Evolutionary conservation across 1,284 basidiomycete genomes (phyloP).

Genomic region (Fistulinella cinereoalba): DNA sequence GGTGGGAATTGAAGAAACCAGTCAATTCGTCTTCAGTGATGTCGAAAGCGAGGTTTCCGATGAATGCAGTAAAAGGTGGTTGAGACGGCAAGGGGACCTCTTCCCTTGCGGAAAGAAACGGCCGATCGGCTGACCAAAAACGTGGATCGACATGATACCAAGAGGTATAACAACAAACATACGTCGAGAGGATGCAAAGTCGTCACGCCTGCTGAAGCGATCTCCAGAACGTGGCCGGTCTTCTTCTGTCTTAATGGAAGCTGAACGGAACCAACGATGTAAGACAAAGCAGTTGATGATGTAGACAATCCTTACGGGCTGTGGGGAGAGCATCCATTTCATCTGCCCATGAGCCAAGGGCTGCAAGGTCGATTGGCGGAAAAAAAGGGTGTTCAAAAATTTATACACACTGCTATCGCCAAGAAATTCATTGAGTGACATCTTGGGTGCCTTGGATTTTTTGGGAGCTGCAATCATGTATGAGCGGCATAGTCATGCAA

Average conservation of each 20-base stretch:
- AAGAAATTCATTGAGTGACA: conserved; percentile 87
- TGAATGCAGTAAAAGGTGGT: conserved; percentile 94
- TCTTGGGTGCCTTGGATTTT: conserved; percentile 78
- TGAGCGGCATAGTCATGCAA: conserved; percentile 12
- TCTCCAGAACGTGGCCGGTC: conserved; percentile 49
- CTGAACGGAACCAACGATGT: conserved; percentile 37
- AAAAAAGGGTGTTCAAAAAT: conserved; percentile 15
- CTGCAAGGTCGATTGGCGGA: conserved; percentile 39
- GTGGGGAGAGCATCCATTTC: conserved; percentile 89
- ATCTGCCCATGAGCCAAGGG: conserved; percentile 93
- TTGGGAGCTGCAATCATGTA: conserved; percentile 61
- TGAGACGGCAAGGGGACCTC: conserved; percentile 93
- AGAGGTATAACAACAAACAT: conserved; percentile 28
- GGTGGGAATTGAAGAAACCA: conserved; percentile 69
- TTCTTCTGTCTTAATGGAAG: conserved; percentile 60
- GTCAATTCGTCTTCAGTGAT: conserved; percentile 82
- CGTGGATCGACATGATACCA: conserved; percentile 11
- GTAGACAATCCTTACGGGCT: conserved; percentile 66
- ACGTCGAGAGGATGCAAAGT: conserved; percentile 62
- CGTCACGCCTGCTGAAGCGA: conserved; percentile 57
- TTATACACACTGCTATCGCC: conserved; percentile 67
- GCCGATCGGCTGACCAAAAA: conserved; percentile 55
- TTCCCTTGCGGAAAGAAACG: conserved; percentile 62
- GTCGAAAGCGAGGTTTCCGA: conserved; percentile 96
- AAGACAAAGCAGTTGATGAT: conserved; percentile 14